Conservation (phyloP, 2,329 filamentous ascomycete species). For the Xylaria arbuscula region DNA sequence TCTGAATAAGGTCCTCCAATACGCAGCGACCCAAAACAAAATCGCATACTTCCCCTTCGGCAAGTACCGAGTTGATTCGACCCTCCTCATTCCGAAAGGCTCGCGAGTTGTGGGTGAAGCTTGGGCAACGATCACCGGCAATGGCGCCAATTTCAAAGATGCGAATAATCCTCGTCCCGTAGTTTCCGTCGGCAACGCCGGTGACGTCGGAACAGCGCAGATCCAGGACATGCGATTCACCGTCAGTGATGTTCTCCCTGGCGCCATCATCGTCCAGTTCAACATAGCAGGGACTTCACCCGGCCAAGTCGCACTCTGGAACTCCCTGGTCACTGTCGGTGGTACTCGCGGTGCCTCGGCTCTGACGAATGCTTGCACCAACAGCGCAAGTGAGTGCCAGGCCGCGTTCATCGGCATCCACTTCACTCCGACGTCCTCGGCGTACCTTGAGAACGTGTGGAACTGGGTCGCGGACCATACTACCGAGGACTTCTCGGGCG, state of each 20-base stretch:
- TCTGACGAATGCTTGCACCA: slow-evolving; percentile 46
- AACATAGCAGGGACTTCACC: slow-evolving; percentile 52
- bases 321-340: slow-evolving; percentile 53
- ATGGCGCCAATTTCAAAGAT: slow-evolving; percentile 62
- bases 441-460: slow-evolving; percentile 67
- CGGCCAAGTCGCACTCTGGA: slow-evolving; percentile 51
- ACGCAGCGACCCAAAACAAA: slow-evolving; percentile 53
- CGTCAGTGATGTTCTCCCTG: slow-evolving; percentile 68
- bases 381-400: slow-evolving; percentile 54
- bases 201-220: slow-evolving; percentile 70
- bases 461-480: slow-evolving; percentile 65
- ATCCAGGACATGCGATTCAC: slow-evolving; percentile 74
- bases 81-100: slow-evolving; percentile 61
- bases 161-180: slow-evolving; percentile 65
- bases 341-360: slow-evolving; percentile 51
- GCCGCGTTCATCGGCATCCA: slow-evolving; percentile 62
- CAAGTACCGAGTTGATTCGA: slow-evolving; percentile 64
- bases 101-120: slow-evolving; percentile 65
- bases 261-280: slow-evolving; percentile 68
- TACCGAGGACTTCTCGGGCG: slow-evolving; percentile 60
- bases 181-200: slow-evolving; percentile 66
- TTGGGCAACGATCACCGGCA: slow-evolving; percentile 64
- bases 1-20: slow-evolving; percentile 54
- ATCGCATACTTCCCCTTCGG: slow-evolving; percentile 68
- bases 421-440: slow-evolving; percentile 57